These are phyloP conservation scores for Gautieria morchelliformis DNA, from an alignment of 768 basidiomycete species.

Conservation along the genomic window DNA sequence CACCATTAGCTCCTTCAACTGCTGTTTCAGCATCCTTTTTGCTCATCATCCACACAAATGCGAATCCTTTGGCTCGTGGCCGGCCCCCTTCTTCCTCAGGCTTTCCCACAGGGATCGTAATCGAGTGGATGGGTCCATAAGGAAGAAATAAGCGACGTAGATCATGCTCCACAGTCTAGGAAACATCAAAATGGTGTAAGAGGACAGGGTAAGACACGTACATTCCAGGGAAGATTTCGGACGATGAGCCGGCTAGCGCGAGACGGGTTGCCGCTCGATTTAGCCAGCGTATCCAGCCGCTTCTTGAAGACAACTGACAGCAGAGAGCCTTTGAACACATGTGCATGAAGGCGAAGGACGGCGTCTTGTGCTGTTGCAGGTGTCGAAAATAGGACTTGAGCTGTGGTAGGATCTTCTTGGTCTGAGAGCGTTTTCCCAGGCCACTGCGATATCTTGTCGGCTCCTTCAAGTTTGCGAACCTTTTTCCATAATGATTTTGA, in stretches of 20 bases:
- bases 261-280: slow-evolving; percentile 45
- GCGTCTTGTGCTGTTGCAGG: slow-evolving; percentile 62
- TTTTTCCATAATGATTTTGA: slow-evolving; percentile 77
- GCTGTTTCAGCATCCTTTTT: slow-evolving; percentile 79
- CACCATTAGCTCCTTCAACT: slow-evolving; percentile 71
- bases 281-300: slow-evolving; percentile 59
- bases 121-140: slow-evolving; percentile 77
- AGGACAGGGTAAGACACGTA: slow-evolving; percentile 15
- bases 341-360: slow-evolving; percentile 76
- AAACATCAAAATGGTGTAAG: not conserved
- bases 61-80: slow-evolving; percentile 65
- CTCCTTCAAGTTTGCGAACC: slow-evolving; percentile 68
- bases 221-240: slow-evolving; percentile 73
- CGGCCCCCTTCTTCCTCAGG: slow-evolving; percentile 13
- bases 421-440: slow-evolving; percentile 38
- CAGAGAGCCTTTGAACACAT: slow-evolving; percentile 82
- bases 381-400: slow-evolving; percentile 63
- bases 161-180: slow-evolving; percentile 73
- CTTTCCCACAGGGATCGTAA: slow-evolving; percentile 76
- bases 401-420: slow-evolving; percentile 45
- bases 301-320: slow-evolving; percentile 88
- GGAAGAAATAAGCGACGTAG: slow-evolving; percentile 80
- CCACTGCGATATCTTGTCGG: slow-evolving; percentile 60
- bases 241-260: slow-evolving; percentile 80
- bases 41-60: too few species aligned